Percentiles rank a stretch among this genome's conserved stretches.
Evolutionary conservation across 768 basidiomycete genomes (phyloP).

Genomic region (Boletales sp.): DNA sequence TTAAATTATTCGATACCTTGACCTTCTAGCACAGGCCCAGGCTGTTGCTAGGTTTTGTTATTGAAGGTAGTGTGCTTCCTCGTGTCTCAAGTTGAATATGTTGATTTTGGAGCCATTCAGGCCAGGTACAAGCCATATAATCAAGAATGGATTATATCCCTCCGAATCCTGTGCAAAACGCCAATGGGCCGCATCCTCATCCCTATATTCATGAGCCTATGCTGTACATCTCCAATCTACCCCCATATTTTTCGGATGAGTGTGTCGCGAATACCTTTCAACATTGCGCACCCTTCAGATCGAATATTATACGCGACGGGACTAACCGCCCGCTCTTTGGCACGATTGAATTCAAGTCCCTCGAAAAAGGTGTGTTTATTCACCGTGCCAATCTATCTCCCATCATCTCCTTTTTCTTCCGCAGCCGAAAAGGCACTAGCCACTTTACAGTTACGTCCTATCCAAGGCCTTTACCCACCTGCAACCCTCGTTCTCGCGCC

Average conservation of each 20-base stretch:
- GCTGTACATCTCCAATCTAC: conserved; percentile 76
- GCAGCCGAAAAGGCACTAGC: conserved; percentile 87
- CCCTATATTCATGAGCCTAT: conserved; percentile 84
- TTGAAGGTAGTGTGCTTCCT: no score
- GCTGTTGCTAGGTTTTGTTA: no score
- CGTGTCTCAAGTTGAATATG: no score
- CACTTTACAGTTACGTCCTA: conserved; percentile 71
- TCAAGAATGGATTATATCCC: conserved; percentile 35
- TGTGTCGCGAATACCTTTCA: conserved; percentile 71
- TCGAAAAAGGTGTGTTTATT: conserved; percentile 65
- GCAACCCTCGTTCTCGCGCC: conserved; percentile 72
- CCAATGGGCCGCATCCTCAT: conserved; percentile 45
- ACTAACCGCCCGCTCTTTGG: conserved; percentile 53
- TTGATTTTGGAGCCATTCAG: no score
- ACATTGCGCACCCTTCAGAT: conserved; percentile 77
- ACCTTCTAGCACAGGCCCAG: no score
- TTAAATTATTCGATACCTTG: no score
- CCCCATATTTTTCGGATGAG: conserved; percentile 70
- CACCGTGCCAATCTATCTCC: conserved; percentile 4
- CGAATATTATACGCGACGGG: conserved; percentile 65
- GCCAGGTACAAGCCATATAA: conserved; percentile 9
- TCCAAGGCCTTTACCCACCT: conserved; percentile 59
- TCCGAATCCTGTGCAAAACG: conserved; percentile 28
- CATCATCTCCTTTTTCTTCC: conserved; percentile 4
- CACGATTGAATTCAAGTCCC: conserved; percentile 79